A percentile compares a stretch with the other conserved stretches of the same genome.
Evolutionary conservation across 2,329 filamentous ascomycete species (phyloP).

Genomic region (Leptographium galeiforme): DNA sequence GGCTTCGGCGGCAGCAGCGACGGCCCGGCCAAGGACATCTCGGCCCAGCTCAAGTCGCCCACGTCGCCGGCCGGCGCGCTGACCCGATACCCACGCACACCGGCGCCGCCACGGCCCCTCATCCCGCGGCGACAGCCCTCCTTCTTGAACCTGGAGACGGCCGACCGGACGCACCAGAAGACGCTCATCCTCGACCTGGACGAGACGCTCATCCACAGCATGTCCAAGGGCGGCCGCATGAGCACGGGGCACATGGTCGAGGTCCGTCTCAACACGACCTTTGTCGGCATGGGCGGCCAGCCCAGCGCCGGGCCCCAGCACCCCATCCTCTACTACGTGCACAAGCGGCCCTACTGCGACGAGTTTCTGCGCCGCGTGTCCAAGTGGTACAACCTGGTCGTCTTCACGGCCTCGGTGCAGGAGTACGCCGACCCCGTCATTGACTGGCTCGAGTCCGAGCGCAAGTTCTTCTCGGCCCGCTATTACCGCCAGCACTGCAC

Average conservation of each 20-base stretch:
- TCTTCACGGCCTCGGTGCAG: constrained; percentile 95
- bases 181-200: constrained; percentile 92
- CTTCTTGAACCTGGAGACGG: constrained; percentile 51
- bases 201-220: constrained; percentile 94
- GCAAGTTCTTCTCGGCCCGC: constrained; percentile 86
- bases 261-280: constrained; percentile 68
- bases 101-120: constrained; percentile 76
- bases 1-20: constrained; percentile 6
- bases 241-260: constrained; percentile 98
- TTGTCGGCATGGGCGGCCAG: constrained; percentile 53
- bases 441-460: constrained; percentile 93
- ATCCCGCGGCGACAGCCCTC: constrained; percentile 83
- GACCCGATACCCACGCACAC: constrained; percentile 82
- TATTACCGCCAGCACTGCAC: constrained; percentile 98
- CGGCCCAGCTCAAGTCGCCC: constrained; percentile 83
- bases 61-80: constrained; percentile 67
- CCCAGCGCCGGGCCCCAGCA: constrained; percentile 69
- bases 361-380: constrained; percentile 86
- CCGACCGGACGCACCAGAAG: constrained; percentile 56
- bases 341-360: constrained; percentile 93
- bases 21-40: constrained; percentile 34
- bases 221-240: constrained; percentile 92
- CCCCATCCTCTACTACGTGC: constrained; percentile 95
- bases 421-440: constrained; percentile 98
- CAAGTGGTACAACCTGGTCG: constrained; percentile 96